These are phyloP conservation scores for Colletotrichum eleusines DNA, from an alignment of 2,329 filamentous ascomycete genomes.

Conservation along the genomic window DNA sequence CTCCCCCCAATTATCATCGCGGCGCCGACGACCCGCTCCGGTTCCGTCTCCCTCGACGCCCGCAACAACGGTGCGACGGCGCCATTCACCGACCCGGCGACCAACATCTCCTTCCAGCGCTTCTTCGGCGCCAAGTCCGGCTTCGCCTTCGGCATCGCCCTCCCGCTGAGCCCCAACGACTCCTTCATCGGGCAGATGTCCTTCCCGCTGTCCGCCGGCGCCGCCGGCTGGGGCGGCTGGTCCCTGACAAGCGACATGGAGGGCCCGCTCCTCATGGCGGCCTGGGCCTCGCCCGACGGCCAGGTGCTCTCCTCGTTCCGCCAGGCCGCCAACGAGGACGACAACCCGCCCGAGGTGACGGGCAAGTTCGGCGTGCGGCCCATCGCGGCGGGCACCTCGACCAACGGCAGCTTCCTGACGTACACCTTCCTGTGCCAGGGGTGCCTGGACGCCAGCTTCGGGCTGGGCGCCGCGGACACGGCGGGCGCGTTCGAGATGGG, in stretches of 20 bases:
- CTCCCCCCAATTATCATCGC: neutral
- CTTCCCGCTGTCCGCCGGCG: neutral
- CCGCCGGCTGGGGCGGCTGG: neutral
- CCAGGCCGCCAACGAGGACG: neutral
- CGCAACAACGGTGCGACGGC: neutral
- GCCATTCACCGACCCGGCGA: neutral
- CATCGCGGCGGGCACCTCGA: neutral
- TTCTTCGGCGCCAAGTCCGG: neutral
- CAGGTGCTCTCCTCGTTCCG: neutral
- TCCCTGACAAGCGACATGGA: neutral
- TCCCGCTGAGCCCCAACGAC: neutral
- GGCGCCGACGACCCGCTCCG: neutral
- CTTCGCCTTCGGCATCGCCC: neutral
- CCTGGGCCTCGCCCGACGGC: neutral
- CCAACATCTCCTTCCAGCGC: neutral
- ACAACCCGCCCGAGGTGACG: neutral
- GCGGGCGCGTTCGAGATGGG: neutral
- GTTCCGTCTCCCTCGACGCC: neutral
- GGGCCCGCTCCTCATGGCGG: neutral
- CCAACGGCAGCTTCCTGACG: neutral
- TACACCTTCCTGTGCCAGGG: neutral
- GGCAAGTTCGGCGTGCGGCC: neutral
- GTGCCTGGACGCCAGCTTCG: neutral
- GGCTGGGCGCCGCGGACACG: neutral
- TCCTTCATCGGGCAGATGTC: neutral